Base-by-base conservation (phyloP, 176 grass and related monocot genomes). In the Rhynchospora tenuis region DNA sequence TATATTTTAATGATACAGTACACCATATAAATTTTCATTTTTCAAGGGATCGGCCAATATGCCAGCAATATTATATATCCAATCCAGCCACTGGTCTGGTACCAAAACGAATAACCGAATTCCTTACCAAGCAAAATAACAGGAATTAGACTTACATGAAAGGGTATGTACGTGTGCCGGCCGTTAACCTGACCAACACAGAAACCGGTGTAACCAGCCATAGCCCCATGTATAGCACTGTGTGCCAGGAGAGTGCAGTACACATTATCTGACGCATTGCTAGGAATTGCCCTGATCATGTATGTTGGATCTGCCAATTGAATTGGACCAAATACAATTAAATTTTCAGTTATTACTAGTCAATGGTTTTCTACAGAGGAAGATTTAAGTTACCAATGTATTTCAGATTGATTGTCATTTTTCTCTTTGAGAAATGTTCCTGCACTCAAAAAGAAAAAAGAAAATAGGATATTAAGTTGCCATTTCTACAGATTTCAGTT, bases 141-240 rank as follows among this genome's bases (percentile, higher is more conserved):
- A 17, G 12, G 10, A 60, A 68, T 26, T 22, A 6, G 4, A 77
- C 89, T 90, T 84, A 97, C 94, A 44, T 92, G 89, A 62, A 94
- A 92, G 54, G 94, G 90, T 48, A 92, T 94, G 80, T 97, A 94
- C 68, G 91, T 80, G 57, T 97, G 94, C 16, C 94, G 74, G 31
- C 94, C 94, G 43, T 97, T 94, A 1, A 97, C 90, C n/a, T 85
- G 90, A 15, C 86, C 94, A 66, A 94, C 90, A 78, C 88, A 91
- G 84, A 92, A 94, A 20, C 94, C 94, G 52, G 91, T 94, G 84
- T 90, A 97, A 2, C 94, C 94, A 0, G 94, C 94, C 94, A 97
- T 94, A 56, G 94, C 94, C 28, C 94, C 94, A 11, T 97, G 94
- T 59, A 97, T 57, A 54, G 94, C 94, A 42, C 94, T 97, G 62